These are phyloP conservation scores for Verticillium dahliae DNA, from an alignment of 2,329 filamentous ascomycete genomes.

Conservation along the genomic window DNA sequence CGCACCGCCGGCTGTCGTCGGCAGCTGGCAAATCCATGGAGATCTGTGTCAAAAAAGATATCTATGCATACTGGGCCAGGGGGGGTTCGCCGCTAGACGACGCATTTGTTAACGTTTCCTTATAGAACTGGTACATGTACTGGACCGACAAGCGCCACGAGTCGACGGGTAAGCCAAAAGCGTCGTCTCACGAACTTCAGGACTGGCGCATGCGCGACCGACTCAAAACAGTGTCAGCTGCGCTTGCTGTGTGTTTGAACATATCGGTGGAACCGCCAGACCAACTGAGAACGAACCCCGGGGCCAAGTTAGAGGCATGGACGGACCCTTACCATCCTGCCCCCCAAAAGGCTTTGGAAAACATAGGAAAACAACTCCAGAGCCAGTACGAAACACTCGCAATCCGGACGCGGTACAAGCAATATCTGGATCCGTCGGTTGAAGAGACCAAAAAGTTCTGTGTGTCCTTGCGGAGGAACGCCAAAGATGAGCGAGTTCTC, in stretches of 20 bases:
- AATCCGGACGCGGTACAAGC: conserved; percentile 93
- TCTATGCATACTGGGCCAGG: neutral
- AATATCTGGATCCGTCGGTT: conserved; percentile 91
- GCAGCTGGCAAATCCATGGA: neutral
- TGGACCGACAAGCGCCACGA: conserved; percentile 98
- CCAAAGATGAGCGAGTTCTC: conserved; percentile 92
- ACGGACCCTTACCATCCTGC: conserved; percentile 81
- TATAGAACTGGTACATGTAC: conserved; percentile 98
- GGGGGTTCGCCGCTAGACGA: neutral
- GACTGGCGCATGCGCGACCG: conserved; percentile 98
- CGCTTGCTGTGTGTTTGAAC: conserved; percentile 89
- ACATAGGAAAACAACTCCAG: conserved; percentile 94
- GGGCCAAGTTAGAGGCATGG: conserved; percentile 94
- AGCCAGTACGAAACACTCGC: conserved; percentile 94
- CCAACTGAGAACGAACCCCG: conserved; percentile 90
- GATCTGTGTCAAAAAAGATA: neutral
- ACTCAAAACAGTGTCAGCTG: conserved; percentile 92
- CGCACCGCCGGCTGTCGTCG: too few species aligned
- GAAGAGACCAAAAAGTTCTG: conserved; percentile 98
- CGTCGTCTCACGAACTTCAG: conserved; percentile 59
- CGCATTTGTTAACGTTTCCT: neutral
- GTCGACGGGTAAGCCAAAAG: conserved; percentile 80
- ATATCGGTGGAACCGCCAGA: conserved; percentile 97
- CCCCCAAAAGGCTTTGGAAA: conserved; percentile 79
- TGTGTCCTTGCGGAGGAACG: conserved; percentile 79